Conservation (phyloP, 148 eudicot genomes). For the Cornus suecica region DNA sequence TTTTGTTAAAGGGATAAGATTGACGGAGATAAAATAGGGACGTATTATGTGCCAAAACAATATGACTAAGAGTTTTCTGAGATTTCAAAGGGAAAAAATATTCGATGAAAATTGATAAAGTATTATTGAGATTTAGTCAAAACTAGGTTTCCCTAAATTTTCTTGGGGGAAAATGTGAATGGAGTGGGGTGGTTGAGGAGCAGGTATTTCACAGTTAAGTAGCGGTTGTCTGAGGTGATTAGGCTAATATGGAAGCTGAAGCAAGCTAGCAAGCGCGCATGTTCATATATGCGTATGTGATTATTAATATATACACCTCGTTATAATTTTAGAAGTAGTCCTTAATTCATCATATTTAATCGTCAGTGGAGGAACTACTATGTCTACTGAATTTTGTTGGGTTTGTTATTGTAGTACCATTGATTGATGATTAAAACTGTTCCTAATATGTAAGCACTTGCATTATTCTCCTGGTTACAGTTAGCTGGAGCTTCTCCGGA, state of each 20-base stretch:
- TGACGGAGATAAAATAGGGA: too few relatives aligned
- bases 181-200: neutral
- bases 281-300: too few relatives aligned
- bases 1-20: too few relatives aligned
- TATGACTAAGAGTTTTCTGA: too few relatives aligned
- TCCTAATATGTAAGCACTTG: neutral
- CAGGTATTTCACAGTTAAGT: neutral
- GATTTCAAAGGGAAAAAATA: too few relatives aligned
- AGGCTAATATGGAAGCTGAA: neutral
- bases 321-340: too few relatives aligned
- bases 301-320: too few relatives aligned
- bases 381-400: too few relatives aligned
- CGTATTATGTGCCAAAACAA: too few relatives aligned
- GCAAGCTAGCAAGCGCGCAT: neutral
- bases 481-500: conserved; percentile 63
- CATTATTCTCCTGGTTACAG: conserved; percentile 25
- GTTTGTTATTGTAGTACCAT: neutral
- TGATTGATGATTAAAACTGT: neutral
- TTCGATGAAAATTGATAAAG: neutral
- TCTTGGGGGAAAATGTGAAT: neutral
- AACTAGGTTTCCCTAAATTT: neutral
- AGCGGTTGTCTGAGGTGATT: neutral
- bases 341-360: too few relatives aligned
- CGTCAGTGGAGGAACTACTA: too few relatives aligned
- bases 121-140: neutral